phyloP scores from a whole-genome alignment of 257 asterid species.

The Nicotiana benthamiana region DNA sequence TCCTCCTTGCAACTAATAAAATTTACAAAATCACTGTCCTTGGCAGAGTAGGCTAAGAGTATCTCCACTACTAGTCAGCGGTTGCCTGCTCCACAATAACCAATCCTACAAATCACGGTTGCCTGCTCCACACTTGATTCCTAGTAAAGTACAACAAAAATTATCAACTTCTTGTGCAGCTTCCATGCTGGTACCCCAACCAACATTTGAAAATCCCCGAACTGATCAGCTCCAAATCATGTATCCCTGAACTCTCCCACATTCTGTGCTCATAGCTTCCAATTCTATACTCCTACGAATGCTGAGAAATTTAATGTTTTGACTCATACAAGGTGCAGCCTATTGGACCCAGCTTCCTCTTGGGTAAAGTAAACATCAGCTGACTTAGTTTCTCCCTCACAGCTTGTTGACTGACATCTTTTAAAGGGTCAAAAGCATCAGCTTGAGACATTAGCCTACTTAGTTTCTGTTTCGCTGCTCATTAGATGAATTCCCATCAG shows the following conservation, averaged over 20 bases:
- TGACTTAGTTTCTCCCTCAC: constrained; percentile 56
- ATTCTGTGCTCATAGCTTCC: constrained; percentile 40
- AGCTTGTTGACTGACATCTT: constrained; percentile 47
- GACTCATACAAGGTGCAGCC: constrained; percentile 26
- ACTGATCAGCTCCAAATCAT: constrained; percentile 51
- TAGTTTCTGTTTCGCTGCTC: constrained; percentile 24
- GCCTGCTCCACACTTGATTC: constrained; percentile 38
- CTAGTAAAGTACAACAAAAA: constrained; percentile 24
- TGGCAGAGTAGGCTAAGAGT: constrained; percentile 45
- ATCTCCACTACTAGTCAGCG: constrained; percentile 37
- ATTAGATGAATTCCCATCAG: constrained; percentile 37
- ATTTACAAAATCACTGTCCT: constrained; percentile 69
- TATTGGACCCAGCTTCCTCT: constrained; percentile 41
- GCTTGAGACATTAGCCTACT: constrained; percentile 13
- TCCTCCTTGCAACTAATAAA: constrained; percentile 71
- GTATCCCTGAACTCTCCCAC: constrained; percentile 51
- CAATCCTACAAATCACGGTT: constrained; percentile 56
- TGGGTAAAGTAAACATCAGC: constrained; percentile 25
- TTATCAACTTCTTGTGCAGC: constrained; percentile 40
- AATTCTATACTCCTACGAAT: constrained; percentile 22
- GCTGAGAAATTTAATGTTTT: constrained; percentile 26
- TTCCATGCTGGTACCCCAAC: constrained; percentile 41
- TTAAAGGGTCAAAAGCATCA: constrained; percentile 38
- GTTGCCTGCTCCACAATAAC: constrained; percentile 54
- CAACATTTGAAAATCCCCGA: constrained; percentile 44